Evolutionary conservation across 352 stramenopile genomes (phyloP).

Genomic region (Globisporangium viniferum): DNA sequence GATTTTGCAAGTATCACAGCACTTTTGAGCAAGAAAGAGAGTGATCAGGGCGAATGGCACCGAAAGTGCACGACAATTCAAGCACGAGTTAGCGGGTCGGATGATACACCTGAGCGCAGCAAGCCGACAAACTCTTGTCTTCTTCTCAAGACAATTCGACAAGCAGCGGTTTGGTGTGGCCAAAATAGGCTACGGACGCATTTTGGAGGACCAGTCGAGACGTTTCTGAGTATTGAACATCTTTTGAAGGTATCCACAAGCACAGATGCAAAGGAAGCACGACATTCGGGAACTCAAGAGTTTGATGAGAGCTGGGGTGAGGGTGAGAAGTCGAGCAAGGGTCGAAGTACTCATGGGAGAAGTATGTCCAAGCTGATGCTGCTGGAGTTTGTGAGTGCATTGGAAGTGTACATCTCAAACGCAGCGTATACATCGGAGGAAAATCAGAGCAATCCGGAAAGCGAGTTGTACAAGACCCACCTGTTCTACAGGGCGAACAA

Average conservation of each 20-base stretch:
- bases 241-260: slow-evolving; percentile 44
- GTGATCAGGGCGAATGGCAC: slow-evolving; percentile 34
- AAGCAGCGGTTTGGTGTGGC: slow-evolving; percentile 68
- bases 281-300: background rate
- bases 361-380: slow-evolving; percentile 34
- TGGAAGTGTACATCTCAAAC: slow-evolving; percentile 47
- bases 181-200: slow-evolving; percentile 71
- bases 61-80: slow-evolving; percentile 20
- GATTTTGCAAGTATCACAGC: slow-evolving; percentile 50
- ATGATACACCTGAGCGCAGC: background rate
- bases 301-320: background rate
- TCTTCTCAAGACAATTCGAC: slow-evolving; percentile 31
- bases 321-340: background rate
- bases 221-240: slow-evolving; percentile 72
- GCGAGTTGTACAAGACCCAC: slow-evolving; percentile 37
- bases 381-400: slow-evolving; percentile 52
- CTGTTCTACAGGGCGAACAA: slow-evolving; percentile 68
- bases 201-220: slow-evolving; percentile 70
- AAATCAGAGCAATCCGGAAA: slow-evolving; percentile 33
- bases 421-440: slow-evolving; percentile 18
- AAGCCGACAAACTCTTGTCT: slow-evolving; percentile 20
- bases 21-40: slow-evolving; percentile 28
- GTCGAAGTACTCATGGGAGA: background rate
- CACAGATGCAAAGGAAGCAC: background rate
- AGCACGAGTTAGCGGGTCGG: background rate